phyloP scores from a whole-genome alignment of 768 basidiomycete species.

The Filobasidium wieringae region DNA sequence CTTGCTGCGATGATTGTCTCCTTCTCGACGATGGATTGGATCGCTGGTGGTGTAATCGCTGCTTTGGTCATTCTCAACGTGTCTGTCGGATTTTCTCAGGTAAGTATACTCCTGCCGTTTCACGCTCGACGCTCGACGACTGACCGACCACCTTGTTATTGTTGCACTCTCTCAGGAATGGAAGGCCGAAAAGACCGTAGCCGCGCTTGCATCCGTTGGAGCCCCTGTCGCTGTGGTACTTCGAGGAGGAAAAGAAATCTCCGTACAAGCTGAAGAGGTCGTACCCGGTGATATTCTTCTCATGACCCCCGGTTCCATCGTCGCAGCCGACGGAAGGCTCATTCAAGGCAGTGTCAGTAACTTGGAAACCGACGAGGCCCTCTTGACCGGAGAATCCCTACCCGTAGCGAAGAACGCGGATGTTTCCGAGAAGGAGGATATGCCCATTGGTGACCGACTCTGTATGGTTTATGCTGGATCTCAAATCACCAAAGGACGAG shows the following conservation, averaged over 20 bases:
- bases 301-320: constrained; percentile 41
- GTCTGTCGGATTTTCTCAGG: constrained; percentile 32
- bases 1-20: constrained; percentile 45
- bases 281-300: constrained; percentile 43
- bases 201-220: constrained; percentile 39
- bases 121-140: too few relatives aligned
- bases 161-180: constrained; percentile 26
- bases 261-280: constrained; percentile 16
- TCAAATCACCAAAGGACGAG: constrained; percentile 46
- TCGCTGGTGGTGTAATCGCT: constrained; percentile 44
- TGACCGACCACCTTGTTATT: too few relatives aligned
- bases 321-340: constrained; percentile 43
- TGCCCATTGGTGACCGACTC: constrained; percentile 13
- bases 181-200: constrained; percentile 41
- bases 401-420: constrained; percentile 43
- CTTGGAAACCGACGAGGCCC: constrained; percentile 47
- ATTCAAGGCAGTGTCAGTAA: constrained; percentile 40
- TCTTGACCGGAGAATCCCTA: constrained; percentile 48
- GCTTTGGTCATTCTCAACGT: constrained; percentile 38
- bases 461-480: constrained; percentile 41
- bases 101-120: too few relatives aligned
- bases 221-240: constrained; percentile 39
- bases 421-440: constrained; percentile 14
- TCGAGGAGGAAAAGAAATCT: constrained; percentile 24
- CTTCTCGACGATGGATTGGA: constrained; percentile 49